Conservation (phyloP, 2,329 filamentous ascomycete genomes). For the Bimuria novae-zelandiae region DNA sequence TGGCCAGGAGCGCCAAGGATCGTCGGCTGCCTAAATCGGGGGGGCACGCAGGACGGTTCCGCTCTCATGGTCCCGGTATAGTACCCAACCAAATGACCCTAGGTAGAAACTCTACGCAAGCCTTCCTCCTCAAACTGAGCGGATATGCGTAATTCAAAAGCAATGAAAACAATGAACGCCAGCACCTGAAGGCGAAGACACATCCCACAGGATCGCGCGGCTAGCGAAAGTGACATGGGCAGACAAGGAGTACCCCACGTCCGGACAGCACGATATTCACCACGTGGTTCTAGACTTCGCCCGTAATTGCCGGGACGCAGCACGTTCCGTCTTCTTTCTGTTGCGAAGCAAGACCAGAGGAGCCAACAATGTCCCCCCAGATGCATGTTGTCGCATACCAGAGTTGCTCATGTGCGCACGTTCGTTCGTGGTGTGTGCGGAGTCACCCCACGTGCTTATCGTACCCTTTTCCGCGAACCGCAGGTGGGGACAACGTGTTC, state of each 20-base stretch:
- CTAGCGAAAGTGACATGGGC: neutral
- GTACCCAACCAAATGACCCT: conserved; percentile 1
- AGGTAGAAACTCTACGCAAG: neutral
- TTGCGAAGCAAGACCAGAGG: conserved; percentile 12
- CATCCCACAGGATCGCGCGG: neutral
- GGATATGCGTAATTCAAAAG: neutral
- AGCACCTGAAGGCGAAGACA: neutral
- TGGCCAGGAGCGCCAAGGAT: conserved; percentile 17
- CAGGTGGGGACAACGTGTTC: conserved; percentile 18
- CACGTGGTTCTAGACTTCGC: conserved; percentile 1
- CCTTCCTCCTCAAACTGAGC: neutral
- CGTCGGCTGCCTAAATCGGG: conserved; percentile 14
- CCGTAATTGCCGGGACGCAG: conserved; percentile 1
- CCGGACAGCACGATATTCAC: neutral
- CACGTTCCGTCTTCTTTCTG: neutral
- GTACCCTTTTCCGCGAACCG: conserved; percentile 26
- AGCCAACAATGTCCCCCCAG: conserved; percentile 22
- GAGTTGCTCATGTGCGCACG: conserved; percentile 36
- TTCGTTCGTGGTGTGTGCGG: conserved; percentile 35
- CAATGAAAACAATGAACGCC: neutral
- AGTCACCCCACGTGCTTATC: conserved; percentile 45
- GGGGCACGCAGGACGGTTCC: conserved; percentile 17
- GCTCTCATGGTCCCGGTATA: conserved; percentile 18
- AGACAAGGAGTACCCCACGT: conserved; percentile 6
- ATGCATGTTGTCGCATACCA: conserved; percentile 26